Base-by-base conservation (phyloP, 129 eudicot genomes). In the Gnaphalium uliginosum region DNA sequence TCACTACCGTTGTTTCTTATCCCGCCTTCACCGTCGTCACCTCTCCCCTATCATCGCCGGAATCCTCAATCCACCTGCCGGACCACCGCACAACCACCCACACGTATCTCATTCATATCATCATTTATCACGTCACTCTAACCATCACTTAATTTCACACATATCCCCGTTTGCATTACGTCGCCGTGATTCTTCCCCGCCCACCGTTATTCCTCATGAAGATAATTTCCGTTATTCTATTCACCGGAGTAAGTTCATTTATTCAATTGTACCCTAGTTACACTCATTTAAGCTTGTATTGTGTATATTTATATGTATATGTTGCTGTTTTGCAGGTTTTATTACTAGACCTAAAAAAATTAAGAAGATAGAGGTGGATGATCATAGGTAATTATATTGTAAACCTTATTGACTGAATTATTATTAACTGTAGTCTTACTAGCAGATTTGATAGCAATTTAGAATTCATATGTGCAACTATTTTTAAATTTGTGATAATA, bases 311-410 rank as follows among this genome's bases (percentile, higher is more conserved):
- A 7, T 54, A 54, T n/a, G 24, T n/a, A n/a, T 54, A 13, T 23
- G 30, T 59, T 60, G 39, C 13, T 8, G 29, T 66, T 68, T 37
- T 51, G 85, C 88, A 90, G 98, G 83, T 82, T 82, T 86, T 48
- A 62, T 90, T 32, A 93, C 97, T 23, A 80, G 98, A 84, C 81
- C 93, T 78, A 93, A 93, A 33, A 87, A 85, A 43, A 69, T 86
- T 25, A 78, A 77, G 79, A 79, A 67, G 83, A 83, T 90, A 58
- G 86, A 82, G 83, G 90, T 88, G 1, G 89, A 81, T 69, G 96
- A 93, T 82, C 98, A 90, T 68, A 89, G 98, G 98, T 93, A 86
- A 26, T 3, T 35, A 32, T 66, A n/a, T n/a, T 21, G 30, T 58
- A 39, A 39, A 22, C 26, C 8, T 33, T 27, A 3, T 10, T 30